Evolutionary conservation across 1,284 basidiomycete genomes (phyloP), one percentile per base, ranked within the genome.

Genomic region (Ganoderma resinaceum): DNA sequence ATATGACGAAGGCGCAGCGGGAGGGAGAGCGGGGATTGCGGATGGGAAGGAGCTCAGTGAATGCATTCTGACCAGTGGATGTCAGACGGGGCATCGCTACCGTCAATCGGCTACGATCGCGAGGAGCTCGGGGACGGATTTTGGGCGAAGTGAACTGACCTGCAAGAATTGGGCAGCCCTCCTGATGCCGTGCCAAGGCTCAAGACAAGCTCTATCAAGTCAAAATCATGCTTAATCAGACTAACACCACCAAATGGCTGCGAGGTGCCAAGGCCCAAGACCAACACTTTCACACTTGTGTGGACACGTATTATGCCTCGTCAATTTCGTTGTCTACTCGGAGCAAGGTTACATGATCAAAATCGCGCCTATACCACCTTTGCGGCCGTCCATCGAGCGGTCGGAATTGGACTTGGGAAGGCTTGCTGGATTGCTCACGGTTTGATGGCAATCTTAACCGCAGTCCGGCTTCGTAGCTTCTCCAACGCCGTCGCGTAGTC

Each of bases 401-500:
- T 23, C 23, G 46, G 26, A 20, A 42, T 3, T 35, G 14, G 38
- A 40, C 38, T 20, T 38, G 37, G 37, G 37, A 42, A 18, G 40
- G 40, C 16, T 42, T 16, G 52, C 29, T 53, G 49, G 29, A 29
- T 53, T 37, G 37, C 23, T 74, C 71, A 85, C 38, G 86, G 86
- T 72, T 83, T 89, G 72, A 93, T 86, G 29, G 85, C 87, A 73
- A 93, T 88, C 81, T 93, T 93, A 66, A 92, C 80, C 53, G 91
- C 91, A 2, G 82, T 83, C 70, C 88, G 85, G 76, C 88, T 91
- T 73, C 86, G 91, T 92, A 96, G 91, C 85, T 93, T 95, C 80
- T 96, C 91, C 66, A 96, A 82, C 20, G 94, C 95, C 67, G 86
- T 82, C 79, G 95, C 91, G 81, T 89, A 96, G 65, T 96, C 90